phyloP scores from a whole-genome alignment of 352 stramenopile species.

The Phytophthora idaei region DNA sequence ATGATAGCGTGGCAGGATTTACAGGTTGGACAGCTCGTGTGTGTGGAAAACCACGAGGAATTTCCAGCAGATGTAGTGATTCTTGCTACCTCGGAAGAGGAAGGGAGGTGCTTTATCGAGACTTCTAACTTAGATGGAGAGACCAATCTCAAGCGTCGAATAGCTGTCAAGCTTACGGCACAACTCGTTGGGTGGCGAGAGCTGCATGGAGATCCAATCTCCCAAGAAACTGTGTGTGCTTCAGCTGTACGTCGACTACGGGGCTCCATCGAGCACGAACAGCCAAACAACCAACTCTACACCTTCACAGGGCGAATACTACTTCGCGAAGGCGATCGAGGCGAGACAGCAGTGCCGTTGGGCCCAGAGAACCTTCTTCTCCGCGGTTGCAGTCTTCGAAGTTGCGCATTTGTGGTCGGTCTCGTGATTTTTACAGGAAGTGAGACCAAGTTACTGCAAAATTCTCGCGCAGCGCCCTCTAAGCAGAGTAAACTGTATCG shows the following conservation, averaged over 20 bases:
- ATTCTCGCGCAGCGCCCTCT: conserved; percentile 68
- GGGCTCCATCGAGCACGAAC: conserved; percentile 70
- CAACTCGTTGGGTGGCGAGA: conserved; percentile 42
- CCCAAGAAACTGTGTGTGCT: conserved; percentile 41
- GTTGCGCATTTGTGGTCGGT: conserved; percentile 94
- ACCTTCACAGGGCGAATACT: conserved; percentile 71
- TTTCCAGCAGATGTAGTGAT: conserved; percentile 91
- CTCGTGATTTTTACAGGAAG: conserved; percentile 93
- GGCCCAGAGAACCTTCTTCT: conserved; percentile 91
- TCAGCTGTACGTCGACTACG: conserved; percentile 34
- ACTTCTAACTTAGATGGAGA: conserved; percentile 90
- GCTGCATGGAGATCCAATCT: conserved; percentile 30
- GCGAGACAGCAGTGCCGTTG: conserved; percentile 33
- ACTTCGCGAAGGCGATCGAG: conserved; percentile 31
- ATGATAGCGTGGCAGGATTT: conserved; percentile 71
- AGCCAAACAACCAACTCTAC: conserved; percentile 83
- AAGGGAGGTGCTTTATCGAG: conserved; percentile 85
- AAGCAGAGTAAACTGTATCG: conserved; percentile 87
- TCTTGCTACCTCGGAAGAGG: conserved; percentile 69
- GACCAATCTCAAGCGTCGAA: conserved; percentile 86
- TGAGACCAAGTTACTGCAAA: conserved; percentile 90
- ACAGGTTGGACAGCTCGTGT: conserved; percentile 79
- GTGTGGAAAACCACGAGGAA: conserved; percentile 82
- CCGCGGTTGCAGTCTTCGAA: conserved; percentile 92
- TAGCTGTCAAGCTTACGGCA: conserved; percentile 52